Base-by-base conservation (phyloP, 768 basidiomycete genomes). In the Leccinellum rugosiceps region DNA sequence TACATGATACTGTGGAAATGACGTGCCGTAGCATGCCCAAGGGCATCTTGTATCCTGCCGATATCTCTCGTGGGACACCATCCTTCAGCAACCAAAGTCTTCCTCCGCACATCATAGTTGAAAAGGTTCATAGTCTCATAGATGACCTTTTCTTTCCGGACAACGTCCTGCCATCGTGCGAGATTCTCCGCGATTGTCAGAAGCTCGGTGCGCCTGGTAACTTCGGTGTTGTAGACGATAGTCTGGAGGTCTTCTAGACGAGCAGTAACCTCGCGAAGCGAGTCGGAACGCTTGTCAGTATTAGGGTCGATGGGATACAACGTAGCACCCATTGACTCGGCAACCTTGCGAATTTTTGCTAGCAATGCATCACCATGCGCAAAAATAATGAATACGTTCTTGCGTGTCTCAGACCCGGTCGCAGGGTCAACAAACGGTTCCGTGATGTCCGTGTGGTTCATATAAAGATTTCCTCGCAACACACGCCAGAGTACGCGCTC, bases 371-470 rank as follows among this genome's bases (percentile, higher is more conserved):
- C 87, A 17, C 97, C 97, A 64, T 99, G 95, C 0, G 97, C 97
- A 65, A 99, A 99, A 69, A 99, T 98, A 76, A 99, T 96, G 78
- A 99, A 99, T 41, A 98, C 97, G 66, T 98, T 94, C 83, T 98
- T 99, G 77, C 90, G 85, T 21, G 90, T 90, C 76, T 95, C 91
- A 19, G 75, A 77, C 34, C 88, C 89, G 0, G 91, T 91, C 21
- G 79, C 80, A 14, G 94, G 90, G 69, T 98, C 93, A 56, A 93
- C 80, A 66, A 98, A 97, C 6, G 93, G 90, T 63, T 96, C 92
- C 38, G 83, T 80, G 64, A 99, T 98, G 74, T 98, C 95, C 53
- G 88, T 92, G 73, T 94, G 89, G 75, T 98, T 99, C 96, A 99
- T 98, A 78, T 96, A 99, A 21, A 99, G 79, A 71, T 99, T 98